Conservation (phyloP, 2,329 filamentous ascomycete genomes). For the Orbilia oligospora region DNA sequence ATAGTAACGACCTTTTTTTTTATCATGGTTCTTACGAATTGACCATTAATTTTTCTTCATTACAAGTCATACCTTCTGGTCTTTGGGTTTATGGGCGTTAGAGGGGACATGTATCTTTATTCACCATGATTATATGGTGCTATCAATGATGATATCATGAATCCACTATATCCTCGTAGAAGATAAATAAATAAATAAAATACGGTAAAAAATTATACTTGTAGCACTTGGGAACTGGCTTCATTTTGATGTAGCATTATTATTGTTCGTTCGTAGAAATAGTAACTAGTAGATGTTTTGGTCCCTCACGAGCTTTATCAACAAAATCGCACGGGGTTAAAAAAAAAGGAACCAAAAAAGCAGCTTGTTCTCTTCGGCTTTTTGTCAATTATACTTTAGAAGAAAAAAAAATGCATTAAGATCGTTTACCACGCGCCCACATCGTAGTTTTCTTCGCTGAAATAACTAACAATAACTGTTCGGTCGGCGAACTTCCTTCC, state of each 20-base stretch:
- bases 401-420: neutral
- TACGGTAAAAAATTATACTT: too few relatives aligned
- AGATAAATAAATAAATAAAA: neutral
- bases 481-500: conserved; percentile 96
- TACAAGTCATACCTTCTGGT: conserved; percentile 7
- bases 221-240: too few relatives aligned
- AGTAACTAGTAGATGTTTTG: conserved; percentile 6
- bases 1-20: conserved; percentile 47
- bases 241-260: conserved; percentile 7
- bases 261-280: neutral
- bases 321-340: conserved; percentile 34
- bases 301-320: conserved; percentile 29
- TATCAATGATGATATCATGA: conserved; percentile 37
- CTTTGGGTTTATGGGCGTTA: conserved; percentile 28
- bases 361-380: neutral
- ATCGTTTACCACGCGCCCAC: conserved; percentile 84
- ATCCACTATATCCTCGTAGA: conserved; percentile 1
- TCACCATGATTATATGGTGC: neutral
- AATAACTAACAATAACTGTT: conserved; percentile 96
- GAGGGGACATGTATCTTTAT: conserved; percentile 32
- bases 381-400: neutral
- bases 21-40: conserved; percentile 38
- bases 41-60: conserved; percentile 43
- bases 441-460: conserved; percentile 98
- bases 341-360: neutral